Percentiles rank a stretch among this genome's conserved stretches.
phyloP scores from a whole-genome alignment of 2,329 filamentous ascomycete species.

The Neofusicoccum parvum region DNA sequence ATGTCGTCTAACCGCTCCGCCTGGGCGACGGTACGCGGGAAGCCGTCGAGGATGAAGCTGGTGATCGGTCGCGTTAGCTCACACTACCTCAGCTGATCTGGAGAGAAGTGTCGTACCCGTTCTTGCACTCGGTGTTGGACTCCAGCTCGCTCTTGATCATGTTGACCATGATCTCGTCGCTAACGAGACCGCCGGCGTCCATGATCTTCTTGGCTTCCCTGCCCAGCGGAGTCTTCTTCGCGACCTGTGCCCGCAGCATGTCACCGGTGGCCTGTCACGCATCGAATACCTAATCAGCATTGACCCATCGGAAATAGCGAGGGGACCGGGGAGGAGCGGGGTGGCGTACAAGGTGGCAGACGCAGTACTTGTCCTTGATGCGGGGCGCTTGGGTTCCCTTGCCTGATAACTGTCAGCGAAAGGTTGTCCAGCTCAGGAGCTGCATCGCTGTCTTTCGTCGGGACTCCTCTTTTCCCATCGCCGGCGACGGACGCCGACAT shows the following conservation, averaged over 20 bases:
- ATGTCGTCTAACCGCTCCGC: constrained; percentile 93
- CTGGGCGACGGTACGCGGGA: constrained; percentile 94
- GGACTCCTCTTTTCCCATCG: neutral
- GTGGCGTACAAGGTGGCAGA: constrained; percentile 85
- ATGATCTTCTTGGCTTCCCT: constrained; percentile 99
- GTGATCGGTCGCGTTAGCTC: constrained; percentile 16
- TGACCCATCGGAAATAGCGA: neutral
- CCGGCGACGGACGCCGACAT: neutral
- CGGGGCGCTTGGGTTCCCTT: constrained; percentile 98
- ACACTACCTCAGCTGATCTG: too few species aligned
- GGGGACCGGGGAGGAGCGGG: constrained; percentile 18
- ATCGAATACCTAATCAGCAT: constrained; percentile 22
- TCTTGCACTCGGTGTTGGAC: constrained; percentile 91
- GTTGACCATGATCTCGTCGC: constrained; percentile 98
- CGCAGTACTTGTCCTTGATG: constrained; percentile 97
- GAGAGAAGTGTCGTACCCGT: constrained; percentile 68
- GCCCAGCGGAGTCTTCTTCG: constrained; percentile 93
- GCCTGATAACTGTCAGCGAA: constrained; percentile 58
- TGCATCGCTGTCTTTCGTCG: neutral
- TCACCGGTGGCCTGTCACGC: constrained; percentile 83
- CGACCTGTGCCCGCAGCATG: constrained; percentile 97
- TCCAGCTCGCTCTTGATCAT: constrained; percentile 99
- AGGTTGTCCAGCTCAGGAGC: constrained; percentile 16
- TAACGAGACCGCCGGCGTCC: constrained; percentile 96
- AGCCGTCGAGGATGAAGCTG: constrained; percentile 98